phyloP scores from a whole-genome alignment of 2,329 filamentous ascomycete genomes.

The Beauveria bassiana region DNA sequence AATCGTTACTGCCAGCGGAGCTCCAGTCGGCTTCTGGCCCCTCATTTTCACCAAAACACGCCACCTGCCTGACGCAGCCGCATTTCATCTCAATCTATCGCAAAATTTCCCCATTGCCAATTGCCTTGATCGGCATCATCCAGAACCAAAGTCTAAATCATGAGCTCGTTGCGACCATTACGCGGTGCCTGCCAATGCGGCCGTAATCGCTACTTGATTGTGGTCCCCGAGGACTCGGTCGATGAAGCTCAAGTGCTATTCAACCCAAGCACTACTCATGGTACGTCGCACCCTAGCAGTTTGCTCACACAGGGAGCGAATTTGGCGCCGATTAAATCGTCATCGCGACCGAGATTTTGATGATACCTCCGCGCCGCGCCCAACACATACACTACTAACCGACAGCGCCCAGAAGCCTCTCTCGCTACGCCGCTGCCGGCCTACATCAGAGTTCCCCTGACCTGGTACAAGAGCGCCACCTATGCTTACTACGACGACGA shows the following conservation, averaged over 20 bases:
- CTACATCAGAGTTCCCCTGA: slow-evolving; percentile 74
- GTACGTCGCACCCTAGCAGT: slow-evolving; percentile 46
- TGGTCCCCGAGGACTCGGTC: slow-evolving; percentile 52
- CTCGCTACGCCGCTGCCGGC: slow-evolving; percentile 68
- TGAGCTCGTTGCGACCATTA: slow-evolving; percentile 47
- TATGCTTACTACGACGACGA: slow-evolving; percentile 74
- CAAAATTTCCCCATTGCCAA: slow-evolving; percentile 1
- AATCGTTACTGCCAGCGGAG: neutral
- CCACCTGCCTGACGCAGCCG: neutral
- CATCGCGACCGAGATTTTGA: neutral
- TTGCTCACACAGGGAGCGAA: too few relatives aligned
- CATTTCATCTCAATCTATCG: neutral
- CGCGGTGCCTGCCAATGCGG: slow-evolving; percentile 79
- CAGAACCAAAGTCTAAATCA: slow-evolving; percentile 16
- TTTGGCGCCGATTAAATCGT: neutral
- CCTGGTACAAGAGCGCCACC: slow-evolving; percentile 72
- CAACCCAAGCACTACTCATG: slow-evolving; percentile 59
- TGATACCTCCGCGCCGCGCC: neutral
- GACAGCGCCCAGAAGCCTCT: slow-evolving; percentile 43
- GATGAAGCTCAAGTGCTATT: slow-evolving; percentile 61
- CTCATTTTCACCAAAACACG: slow-evolving; percentile 5
- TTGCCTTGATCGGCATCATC: neutral
- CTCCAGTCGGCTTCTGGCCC: neutral
- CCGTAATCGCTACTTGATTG: slow-evolving; percentile 72
- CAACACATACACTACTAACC: neutral